Percentiles rank a stretch among this genome's conserved stretches.
phyloP scores from a whole-genome alignment of 306 rosid species.

The Neltuma alba region DNA sequence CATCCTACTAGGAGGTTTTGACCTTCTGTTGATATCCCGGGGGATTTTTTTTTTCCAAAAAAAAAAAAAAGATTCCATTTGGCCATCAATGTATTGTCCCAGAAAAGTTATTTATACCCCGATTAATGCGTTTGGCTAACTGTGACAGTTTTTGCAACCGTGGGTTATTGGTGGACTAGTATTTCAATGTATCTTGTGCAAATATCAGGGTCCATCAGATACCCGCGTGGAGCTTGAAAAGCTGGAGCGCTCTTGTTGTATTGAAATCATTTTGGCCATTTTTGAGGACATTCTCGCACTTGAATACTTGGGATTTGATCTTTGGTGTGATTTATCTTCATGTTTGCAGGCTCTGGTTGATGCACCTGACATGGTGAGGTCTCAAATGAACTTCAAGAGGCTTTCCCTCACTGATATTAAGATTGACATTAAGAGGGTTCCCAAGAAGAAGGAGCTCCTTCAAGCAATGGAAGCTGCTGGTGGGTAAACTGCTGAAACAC shows the following conservation, averaged over 20 bases:
- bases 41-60: neutral
- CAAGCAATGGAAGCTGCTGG: too few species aligned
- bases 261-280: neutral
- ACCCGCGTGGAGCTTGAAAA: neutral
- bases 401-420: too few species aligned
- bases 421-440: too few species aligned
- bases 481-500: neutral
- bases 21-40: neutral
- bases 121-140: neutral
- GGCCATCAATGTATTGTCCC: neutral
- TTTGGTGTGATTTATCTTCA: too few species aligned
- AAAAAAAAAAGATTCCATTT: neutral
- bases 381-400: too few species aligned
- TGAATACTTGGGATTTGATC: neutral
- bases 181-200: too few species aligned
- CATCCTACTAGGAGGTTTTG: neutral
- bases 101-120: neutral
- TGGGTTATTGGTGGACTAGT: neutral
- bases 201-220: neutral
- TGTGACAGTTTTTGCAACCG: neutral
- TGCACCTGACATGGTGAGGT: too few species aligned
- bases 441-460: too few species aligned
- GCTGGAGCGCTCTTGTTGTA: neutral
- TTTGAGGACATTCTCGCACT: neutral
- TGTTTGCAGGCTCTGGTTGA: too few species aligned